Base-by-base conservation (phyloP, 176 grass and related monocot species). In the Oropetium thomaeum region DNA sequence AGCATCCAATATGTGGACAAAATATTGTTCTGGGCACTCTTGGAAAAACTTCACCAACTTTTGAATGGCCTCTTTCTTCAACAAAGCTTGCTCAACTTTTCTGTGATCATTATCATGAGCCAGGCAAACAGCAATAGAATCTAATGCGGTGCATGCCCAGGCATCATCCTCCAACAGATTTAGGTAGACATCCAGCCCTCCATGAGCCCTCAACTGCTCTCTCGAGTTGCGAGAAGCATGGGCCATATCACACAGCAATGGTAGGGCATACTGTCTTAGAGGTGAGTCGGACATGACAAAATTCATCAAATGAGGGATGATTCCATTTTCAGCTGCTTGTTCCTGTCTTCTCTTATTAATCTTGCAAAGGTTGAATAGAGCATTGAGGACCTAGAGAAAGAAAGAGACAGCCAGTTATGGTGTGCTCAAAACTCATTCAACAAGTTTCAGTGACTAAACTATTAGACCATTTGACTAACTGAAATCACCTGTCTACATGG, bases 271-370 rank as follows among this genome's bases (percentile, higher is more conserved):
- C 60, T 92, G 91, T 79, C 90, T 92, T 32, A 99, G 79, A 10
- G 91, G 96, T 70, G 96, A 99, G 73, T 92, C 96, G 27, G 96
- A 95, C 83, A 86, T 99, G 70, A 99, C 92, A 83, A 99, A 99
- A 75, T 77, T 92, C 96, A 99, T 99, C 59, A 99, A 88, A 82
- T 99, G 96, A 65, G 96, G 96, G 55, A 99, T 99, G 66, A 99
- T 99, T 42, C 96, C 96, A 66, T 99, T 94, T 90, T 99, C 96
- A 69, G 96, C 96, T 54, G 96, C 96, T 49, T 99, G 96, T 79
- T 99, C 96, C 82, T 99, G 96, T 67, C 96, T 80, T 71, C 96
- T 92, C 79, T 99, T 99, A 81, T 95, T 99, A 73, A 99, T 99
- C 71, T 95, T 99, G 74, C 96, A 99, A 58, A 99, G 89, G 71